These are phyloP conservation scores for Rhizoclosmatium sp. DNA, from an alignment of 192 early-diverging fungal species.

Conservation along the genomic window DNA sequence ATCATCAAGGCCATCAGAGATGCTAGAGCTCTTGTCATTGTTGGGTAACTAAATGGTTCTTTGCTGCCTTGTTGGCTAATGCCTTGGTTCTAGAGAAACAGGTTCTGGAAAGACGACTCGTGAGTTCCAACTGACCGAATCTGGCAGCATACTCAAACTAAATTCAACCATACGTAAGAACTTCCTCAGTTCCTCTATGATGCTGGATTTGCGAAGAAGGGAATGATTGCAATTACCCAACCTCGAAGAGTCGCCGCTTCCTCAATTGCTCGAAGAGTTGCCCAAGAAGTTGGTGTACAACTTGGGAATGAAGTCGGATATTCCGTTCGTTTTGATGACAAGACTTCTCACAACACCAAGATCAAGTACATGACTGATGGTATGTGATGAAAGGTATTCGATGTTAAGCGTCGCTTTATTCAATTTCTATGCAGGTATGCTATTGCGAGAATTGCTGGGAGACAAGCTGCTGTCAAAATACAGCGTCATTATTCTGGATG, in stretches of 20 bases:
- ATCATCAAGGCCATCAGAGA: slow-evolving; percentile 49
- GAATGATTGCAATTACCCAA: slow-evolving; percentile 62
- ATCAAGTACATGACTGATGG: slow-evolving; percentile 98
- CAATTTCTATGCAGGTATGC: slow-evolving; percentile 54
- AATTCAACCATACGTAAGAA: slow-evolving; percentile 45
- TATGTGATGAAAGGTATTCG: no score
- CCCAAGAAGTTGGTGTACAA: slow-evolving; percentile 55
- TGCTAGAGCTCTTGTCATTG: slow-evolving; percentile 69
- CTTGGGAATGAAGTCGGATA: slow-evolving; percentile 82
- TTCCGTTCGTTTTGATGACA: slow-evolving; percentile 95
- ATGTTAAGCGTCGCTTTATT: no score
- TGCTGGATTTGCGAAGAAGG: slow-evolving; percentile 55
- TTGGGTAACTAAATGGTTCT: slow-evolving; percentile 43
- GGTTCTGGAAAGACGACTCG: slow-evolving; percentile 85
- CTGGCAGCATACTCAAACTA: not conserved
- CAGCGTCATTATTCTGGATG: slow-evolving; percentile 90
- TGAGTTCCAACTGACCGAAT: slow-evolving; percentile 26
- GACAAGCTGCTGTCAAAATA: slow-evolving; percentile 82
- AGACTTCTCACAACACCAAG: slow-evolving; percentile 75
- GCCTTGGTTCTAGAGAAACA: slow-evolving; percentile 61
- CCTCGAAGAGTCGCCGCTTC: slow-evolving; percentile 64
- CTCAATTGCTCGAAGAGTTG: slow-evolving; percentile 67
- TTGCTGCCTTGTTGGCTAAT: not conserved
- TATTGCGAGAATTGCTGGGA: slow-evolving; percentile 87
- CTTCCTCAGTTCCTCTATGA: slow-evolving; percentile 95